These are phyloP conservation scores for Populus hybrid DNA, from an alignment of 441 rosid species.

Conservation along the genomic window DNA sequence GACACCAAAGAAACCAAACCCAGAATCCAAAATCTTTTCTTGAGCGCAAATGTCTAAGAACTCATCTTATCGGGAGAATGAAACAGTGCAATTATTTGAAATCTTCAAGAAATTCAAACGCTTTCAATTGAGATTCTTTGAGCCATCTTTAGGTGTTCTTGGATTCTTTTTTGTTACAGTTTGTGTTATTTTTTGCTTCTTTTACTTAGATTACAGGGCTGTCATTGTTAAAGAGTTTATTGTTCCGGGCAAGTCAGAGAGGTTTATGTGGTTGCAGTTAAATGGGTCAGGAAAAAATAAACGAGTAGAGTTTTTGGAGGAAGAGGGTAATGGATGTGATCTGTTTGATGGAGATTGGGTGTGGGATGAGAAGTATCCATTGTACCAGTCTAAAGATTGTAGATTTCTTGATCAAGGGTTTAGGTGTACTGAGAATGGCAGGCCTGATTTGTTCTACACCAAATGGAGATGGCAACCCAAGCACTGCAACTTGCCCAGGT, in stretches of 20 bases:
- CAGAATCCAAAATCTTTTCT: conserved; percentile 21
- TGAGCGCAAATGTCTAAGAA: conserved; percentile 40
- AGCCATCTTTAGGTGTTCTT: conserved; percentile 62
- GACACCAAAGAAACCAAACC: conserved; percentile 10
- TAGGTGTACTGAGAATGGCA: conserved; percentile 86
- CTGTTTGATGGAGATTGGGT: conserved; percentile 90
- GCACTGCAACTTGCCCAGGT: conserved; percentile 89
- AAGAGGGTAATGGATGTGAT: conserved; percentile 56
- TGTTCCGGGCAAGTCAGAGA: conserved; percentile 40
- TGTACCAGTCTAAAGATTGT: conserved; percentile 84
- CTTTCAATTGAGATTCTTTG: conserved; percentile 39
- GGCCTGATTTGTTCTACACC: conserved; percentile 83
- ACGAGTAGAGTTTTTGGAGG: conserved; percentile 56
- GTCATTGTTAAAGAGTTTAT: conserved; percentile 35
- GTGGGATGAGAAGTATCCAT: conserved; percentile 92
- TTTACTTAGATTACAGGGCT: conserved; percentile 66
- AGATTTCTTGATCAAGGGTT: conserved; percentile 82
- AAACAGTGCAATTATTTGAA: conserved; percentile 33
- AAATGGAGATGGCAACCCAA: conserved; percentile 99
- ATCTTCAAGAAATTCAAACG: conserved; percentile 64
- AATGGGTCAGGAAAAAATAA: conserved; percentile 31
- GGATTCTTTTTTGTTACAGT: conserved; percentile 67
- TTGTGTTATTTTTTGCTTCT: conserved; percentile 57
- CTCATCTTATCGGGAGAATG: conserved; percentile 40
- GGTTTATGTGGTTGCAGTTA: conserved; percentile 53